A percentile compares a stretch with the other conserved stretches of the same genome.
Conservation (phyloP, 2,329 filamentous ascomycete genomes). For the Fusarium sp. region DNA sequence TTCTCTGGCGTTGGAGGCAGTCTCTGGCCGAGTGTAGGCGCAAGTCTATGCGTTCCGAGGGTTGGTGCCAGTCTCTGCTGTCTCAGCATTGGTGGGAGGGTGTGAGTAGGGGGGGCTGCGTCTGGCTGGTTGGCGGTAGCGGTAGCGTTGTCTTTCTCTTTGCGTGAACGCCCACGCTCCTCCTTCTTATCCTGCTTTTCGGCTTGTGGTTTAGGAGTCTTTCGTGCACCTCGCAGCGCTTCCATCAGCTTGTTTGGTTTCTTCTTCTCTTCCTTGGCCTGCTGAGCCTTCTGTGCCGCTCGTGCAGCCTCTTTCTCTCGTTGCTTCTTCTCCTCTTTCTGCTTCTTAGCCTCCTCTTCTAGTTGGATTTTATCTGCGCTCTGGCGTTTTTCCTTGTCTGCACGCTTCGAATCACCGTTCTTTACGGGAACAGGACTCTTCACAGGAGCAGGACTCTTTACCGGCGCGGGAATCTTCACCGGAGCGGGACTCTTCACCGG, state of each 20-base stretch:
- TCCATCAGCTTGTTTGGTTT: background rate
- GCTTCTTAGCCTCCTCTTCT: background rate
- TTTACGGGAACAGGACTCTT: background rate
- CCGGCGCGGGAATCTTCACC: background rate
- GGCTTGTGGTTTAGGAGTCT: background rate
- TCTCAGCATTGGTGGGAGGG: conserved; percentile 7
- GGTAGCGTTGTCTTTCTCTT: background rate
- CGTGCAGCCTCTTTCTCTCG: background rate
- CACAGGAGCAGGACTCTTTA: background rate
- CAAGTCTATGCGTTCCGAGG: conserved; percentile 10
- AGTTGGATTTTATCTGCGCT: background rate
- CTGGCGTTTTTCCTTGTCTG: conserved; percentile 1
- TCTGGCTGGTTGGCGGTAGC: background rate
- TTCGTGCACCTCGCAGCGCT: conserved; percentile 1
- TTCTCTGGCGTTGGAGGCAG: conserved; percentile 4
- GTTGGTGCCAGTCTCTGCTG: conserved; percentile 9
- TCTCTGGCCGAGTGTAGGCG: conserved; percentile 9
- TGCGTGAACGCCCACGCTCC: conserved; percentile 2
- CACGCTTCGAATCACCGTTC: conserved; percentile 1
- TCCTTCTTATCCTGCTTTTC: conserved; percentile 4
- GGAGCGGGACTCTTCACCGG: background rate
- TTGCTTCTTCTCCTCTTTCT: background rate
- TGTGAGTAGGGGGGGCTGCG: background rate
- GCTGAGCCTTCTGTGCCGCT: background rate
- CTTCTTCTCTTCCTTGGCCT: background rate